Evolutionary conservation across 345 rosid genomes (phyloP).

Genomic region (Eucalyptus erythrocorys): DNA sequence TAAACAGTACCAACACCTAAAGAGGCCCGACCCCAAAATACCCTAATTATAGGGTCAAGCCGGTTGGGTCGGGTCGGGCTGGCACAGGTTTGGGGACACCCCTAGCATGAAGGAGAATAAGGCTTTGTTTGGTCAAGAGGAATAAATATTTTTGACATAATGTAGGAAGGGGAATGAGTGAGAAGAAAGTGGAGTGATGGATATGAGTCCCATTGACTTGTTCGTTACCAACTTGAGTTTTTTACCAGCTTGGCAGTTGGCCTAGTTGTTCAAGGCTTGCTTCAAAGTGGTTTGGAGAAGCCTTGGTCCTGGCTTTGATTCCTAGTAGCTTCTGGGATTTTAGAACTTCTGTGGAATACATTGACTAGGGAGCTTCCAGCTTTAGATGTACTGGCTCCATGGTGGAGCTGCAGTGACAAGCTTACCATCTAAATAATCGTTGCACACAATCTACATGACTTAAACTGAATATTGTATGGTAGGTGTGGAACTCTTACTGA

Average conservation of each 20-base stretch:
- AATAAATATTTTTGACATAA: background rate
- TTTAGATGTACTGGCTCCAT: background rate
- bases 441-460: background rate
- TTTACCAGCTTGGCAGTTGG: background rate
- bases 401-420: background rate
- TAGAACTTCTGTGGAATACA: background rate
- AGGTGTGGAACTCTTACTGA: background rate
- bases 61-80: too few relatives aligned
- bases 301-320: background rate
- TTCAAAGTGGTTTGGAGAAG: background rate
- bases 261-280: background rate
- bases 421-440: background rate
- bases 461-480: background rate
- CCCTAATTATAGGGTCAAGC: too few relatives aligned
- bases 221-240: background rate
- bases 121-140: background rate
- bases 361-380: background rate
- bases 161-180: background rate
- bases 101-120: background rate
- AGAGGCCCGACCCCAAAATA: too few relatives aligned
- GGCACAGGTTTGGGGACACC: too few relatives aligned
- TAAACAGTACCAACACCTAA: too few relatives aligned
- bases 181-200: background rate
- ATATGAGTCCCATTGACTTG: background rate
- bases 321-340: background rate